phyloP scores from a whole-genome alignment of 2,329 filamentous ascomycete species.

The Chrysosporium queenslandicum region DNA sequence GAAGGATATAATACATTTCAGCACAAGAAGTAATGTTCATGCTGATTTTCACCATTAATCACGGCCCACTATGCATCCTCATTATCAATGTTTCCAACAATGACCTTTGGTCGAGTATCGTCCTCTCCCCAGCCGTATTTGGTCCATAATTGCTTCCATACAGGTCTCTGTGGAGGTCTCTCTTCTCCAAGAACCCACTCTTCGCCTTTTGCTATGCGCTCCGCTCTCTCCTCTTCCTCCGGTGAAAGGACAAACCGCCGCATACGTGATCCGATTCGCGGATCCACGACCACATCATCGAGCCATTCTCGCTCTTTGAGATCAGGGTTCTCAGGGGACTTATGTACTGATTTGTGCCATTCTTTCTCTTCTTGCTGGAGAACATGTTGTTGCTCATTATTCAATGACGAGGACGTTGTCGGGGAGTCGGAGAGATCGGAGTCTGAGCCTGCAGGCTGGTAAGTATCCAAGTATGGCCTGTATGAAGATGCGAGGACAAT shows the following conservation, averaged over 20 bases:
- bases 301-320: conserved; percentile 64
- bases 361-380: conserved; percentile 64
- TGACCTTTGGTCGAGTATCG: conserved; percentile 33
- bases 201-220: conserved; percentile 52
- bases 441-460: conserved; percentile 21
- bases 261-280: conserved; percentile 69
- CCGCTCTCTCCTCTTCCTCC: conserved; percentile 60
- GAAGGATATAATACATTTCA: not conserved
- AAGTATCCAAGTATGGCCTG: conserved; percentile 32
- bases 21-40: not conserved
- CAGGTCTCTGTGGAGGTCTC: conserved; percentile 26
- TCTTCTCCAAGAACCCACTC: conserved; percentile 60
- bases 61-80: conserved; percentile 1
- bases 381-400: conserved; percentile 54
- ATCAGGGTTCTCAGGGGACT: conserved; percentile 40
- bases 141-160: conserved; percentile 34
- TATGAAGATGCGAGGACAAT: conserved; percentile 55
- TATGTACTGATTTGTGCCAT: conserved; percentile 73
- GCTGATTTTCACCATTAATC: not conserved
- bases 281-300: conserved; percentile 63
- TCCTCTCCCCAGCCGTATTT: conserved; percentile 35
- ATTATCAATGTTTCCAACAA: conserved; percentile 28
- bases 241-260: conserved; percentile 59
- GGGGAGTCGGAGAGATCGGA: conserved; percentile 17
- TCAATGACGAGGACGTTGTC: conserved; percentile 23